These are phyloP conservation scores for Pelargonium exstipulatum DNA, from an alignment of 441 rosid species.

Conservation along the genomic window DNA sequence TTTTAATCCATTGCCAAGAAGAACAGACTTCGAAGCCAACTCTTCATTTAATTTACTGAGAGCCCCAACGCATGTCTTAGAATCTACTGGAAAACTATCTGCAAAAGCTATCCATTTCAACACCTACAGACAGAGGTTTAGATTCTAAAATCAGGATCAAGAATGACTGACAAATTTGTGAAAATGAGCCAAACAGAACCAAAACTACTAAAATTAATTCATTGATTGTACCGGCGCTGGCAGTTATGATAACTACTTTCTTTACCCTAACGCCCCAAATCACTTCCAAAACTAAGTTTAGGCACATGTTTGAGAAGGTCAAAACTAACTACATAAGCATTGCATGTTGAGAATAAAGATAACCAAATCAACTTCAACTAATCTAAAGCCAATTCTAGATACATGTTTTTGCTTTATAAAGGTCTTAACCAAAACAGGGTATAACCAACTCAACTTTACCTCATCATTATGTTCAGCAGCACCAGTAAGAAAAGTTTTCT, in stretches of 20 bases:
- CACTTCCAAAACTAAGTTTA: background rate
- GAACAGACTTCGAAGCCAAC: slow-evolving; percentile 56
- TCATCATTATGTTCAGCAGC: slow-evolving; percentile 37
- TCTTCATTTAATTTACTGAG: slow-evolving; percentile 52
- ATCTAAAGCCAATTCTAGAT: no score
- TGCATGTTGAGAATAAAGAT: background rate
- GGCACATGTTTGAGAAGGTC: background rate
- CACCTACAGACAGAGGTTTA: slow-evolving; percentile 39
- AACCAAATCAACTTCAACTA: slow-evolving; percentile 37
- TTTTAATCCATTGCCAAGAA: slow-evolving; percentile 62
- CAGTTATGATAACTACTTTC: background rate
- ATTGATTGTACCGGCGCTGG: background rate
- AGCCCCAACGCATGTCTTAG: slow-evolving; percentile 38
- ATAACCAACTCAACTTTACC: slow-evolving; percentile 31
- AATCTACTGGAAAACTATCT: slow-evolving; percentile 47
- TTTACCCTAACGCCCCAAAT: background rate
- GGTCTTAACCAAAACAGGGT: no score
- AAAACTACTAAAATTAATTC: background rate
- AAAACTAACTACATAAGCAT: background rate
- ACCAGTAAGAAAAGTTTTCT: slow-evolving; percentile 32
- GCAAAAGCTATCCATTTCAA: slow-evolving; percentile 70
- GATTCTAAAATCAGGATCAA: slow-evolving; percentile 1
- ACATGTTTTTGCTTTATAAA: no score
- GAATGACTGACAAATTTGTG: background rate
- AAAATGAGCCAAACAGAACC: slow-evolving; percentile 10